Evolutionary conservation across 345 rosid genomes (phyloP).

Genomic region (Arabidopsis suecica): DNA sequence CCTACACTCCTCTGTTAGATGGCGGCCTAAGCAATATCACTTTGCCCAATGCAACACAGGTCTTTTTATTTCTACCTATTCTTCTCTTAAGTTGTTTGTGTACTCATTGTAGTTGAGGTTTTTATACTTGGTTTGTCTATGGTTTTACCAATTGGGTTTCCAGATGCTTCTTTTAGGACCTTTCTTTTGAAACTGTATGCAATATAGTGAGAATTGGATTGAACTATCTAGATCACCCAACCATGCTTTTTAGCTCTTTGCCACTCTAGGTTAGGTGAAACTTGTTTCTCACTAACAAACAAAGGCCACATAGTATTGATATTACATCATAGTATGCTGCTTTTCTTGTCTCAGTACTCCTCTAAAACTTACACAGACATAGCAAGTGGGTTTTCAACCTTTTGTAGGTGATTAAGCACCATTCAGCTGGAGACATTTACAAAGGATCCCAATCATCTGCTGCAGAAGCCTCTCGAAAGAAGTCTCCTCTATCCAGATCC

Average conservation of each 20-base stretch:
- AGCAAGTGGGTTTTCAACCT: neutral
- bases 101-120: slow-evolving; percentile 6
- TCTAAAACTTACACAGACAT: neutral
- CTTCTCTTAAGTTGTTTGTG: slow-evolving; percentile 13
- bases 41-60: slow-evolving; percentile 30
- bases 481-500: slow-evolving; percentile 55
- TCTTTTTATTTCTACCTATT: neutral
- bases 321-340: neutral
- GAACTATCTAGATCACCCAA: slow-evolving; percentile 7
- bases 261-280: slow-evolving; percentile 18
- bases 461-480: slow-evolving; percentile 55
- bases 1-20: slow-evolving; percentile 68
- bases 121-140: slow-evolving; percentile 1
- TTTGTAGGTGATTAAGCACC: slow-evolving; percentile 41
- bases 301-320: neutral
- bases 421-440: slow-evolving; percentile 44
- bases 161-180: neutral
- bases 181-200: slow-evolving; percentile 17
- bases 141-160: slow-evolving; percentile 9
- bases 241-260: neutral
- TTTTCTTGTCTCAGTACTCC: neutral
- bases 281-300: slow-evolving; percentile 6
- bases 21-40: slow-evolving; percentile 54
- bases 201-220: slow-evolving; percentile 8
- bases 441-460: slow-evolving; percentile 56